Base-by-base conservation (phyloP, 495 filamentous ascomycete genomes). In the Neohortaea acidophila region DNA sequence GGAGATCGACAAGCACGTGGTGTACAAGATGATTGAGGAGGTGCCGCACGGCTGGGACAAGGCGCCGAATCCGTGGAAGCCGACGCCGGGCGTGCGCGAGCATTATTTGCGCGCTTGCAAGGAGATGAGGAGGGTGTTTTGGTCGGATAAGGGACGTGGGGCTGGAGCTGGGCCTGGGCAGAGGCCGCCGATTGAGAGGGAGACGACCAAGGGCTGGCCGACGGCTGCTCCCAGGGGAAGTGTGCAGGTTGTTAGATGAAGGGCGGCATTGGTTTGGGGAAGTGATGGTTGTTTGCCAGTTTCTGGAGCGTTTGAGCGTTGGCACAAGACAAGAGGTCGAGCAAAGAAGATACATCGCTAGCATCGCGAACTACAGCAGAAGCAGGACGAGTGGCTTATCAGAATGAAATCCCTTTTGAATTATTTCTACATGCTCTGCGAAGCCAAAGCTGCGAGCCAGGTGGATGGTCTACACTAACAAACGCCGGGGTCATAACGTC, bases 21-120 rank as follows among this genome's bases (percentile, higher is more conserved):
- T 61, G 20, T 76, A 77, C 44, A 73, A 70, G 49, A 73, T 82
- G 62, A 70, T 93, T 18, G 66, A 70, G n/a, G 77, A 67, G 14
- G 81, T 74, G 21, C 62, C 64, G 19, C 85, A 94, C 57, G 86
- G 66, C 0, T 94, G 83, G 79, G 85, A 94, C 49, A 92, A 93
- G 60, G 71, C 68, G 18, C 75, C 85, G 28, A 83, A 84, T 55
- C 83, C 81, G 8, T 65, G 79, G 44, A 68, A 70, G n/a, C 71
- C 60, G 45, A 65, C 60, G 32, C 57, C 55, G 9, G 55, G 57
- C 7, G 59, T 59, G 20, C 21, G 47, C 36, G 42, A 59, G 42
- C 48, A 60, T 43, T 71, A 69, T 49, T 29, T 40, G 33, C 47
- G 58, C 33, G 65, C 64, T 24, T 69, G 66, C 43, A 48, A 45